Base-by-base conservation (phyloP, 257 asterid species). In the Henckelia pumila region DNA sequence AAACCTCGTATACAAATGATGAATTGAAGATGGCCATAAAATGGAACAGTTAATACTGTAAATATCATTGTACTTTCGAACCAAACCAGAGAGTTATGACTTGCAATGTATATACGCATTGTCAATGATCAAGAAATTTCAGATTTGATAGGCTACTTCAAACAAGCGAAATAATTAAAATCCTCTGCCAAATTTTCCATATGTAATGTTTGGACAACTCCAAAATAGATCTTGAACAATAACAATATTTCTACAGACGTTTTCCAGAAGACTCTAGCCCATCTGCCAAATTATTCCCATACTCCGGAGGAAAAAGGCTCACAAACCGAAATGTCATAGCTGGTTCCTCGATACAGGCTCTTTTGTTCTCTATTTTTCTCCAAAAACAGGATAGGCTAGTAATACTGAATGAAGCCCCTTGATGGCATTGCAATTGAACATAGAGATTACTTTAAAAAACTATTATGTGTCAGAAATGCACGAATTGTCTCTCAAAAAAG, bases 1-100 rank as follows among this genome's bases (percentile, higher is more conserved):
- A 50, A 30, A 53, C 58, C 64, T 19, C 47, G 28, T 67, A 49
- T 24, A 66, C 17, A 64, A 61, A 50, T 16, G 37, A 66, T 59
- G 64, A 19, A 33, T 30, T 6, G 61, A 53, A 50, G 63, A 58
- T 63, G 63, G 57, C 49, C 23, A 21, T 30, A 67, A 50, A 22
- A 73, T 28, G 66, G 29, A 44, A 26, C 29, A 26, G 29, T 33
- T 28, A 20, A 20, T 21, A 26, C n/a, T 6, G 57, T 40, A 29
- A 61, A 50, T 20, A 47, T 44, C 13, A 26, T 26, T 75, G 68
- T 14, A 49, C 14, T 25, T 6, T 47, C 44, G 2, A 35, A 26
- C 29, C 4, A 26, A 6, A 35, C 44, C 44, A 56, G 32, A 25
- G 56, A 21, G 32, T 9, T 60, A 60, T 29, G 19, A 56, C n/a